Conservation (phyloP, 1,284 basidiomycete species). For the Cerioporus squamosus region DNA sequence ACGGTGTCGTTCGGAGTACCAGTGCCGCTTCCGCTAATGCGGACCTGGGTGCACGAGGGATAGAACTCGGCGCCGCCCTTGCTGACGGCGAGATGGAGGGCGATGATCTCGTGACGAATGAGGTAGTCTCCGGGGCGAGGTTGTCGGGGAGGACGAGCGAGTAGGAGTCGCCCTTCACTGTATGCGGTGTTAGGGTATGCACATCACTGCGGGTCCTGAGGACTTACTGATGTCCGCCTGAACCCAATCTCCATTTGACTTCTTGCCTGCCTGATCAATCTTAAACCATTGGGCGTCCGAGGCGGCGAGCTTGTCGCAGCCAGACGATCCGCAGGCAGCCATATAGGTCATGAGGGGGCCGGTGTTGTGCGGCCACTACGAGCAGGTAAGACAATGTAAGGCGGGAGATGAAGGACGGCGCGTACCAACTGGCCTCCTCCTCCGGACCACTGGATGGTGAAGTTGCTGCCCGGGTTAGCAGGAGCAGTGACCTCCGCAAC, state of each 20-base stretch:
- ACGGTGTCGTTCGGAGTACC: conserved; percentile 52
- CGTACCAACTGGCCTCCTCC: conserved; percentile 50
- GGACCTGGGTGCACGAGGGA: conserved; percentile 68
- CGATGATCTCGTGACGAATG: conserved; percentile 75
- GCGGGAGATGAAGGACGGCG: conserved; percentile 15
- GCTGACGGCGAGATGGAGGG: conserved; percentile 60
- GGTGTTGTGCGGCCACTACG: conserved; percentile 72
- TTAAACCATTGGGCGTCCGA: conserved; percentile 74
- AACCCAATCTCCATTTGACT: conserved; percentile 45
- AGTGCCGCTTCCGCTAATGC: conserved; percentile 53
- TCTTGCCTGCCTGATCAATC: conserved; percentile 50
- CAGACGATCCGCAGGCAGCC: conserved; percentile 58
- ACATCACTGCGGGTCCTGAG: conserved; percentile 17
- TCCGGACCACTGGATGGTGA: conserved; percentile 65
- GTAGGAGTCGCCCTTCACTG: conserved; percentile 44
- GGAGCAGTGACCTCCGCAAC: conserved; percentile 55
- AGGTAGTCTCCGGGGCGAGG: conserved; percentile 69
- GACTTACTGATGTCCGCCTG: conserved; percentile 43
- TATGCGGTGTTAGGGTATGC: background rate
- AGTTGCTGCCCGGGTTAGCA: conserved; percentile 65
- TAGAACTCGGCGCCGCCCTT: conserved; percentile 73
- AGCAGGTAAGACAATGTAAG: background rate
- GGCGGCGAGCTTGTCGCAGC: conserved; percentile 65
- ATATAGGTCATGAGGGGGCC: conserved; percentile 78
- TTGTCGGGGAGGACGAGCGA: conserved; percentile 57